phyloP scores from a whole-genome alignment of 2,329 filamentous ascomycete genomes.

The Trichoderma sp. region DNA sequence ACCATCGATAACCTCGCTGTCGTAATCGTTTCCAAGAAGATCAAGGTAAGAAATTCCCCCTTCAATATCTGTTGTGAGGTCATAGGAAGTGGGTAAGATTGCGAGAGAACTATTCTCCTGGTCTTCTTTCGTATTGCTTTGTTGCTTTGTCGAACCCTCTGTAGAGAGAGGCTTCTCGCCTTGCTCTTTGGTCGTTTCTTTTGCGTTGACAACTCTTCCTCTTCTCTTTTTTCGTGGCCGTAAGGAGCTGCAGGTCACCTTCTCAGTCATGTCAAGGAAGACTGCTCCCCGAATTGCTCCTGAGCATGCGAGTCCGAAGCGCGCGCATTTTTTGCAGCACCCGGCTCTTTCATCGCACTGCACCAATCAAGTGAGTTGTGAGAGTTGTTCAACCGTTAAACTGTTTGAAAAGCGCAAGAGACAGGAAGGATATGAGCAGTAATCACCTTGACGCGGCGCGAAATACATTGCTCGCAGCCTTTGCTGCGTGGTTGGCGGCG shows the following conservation, averaged over 20 bases:
- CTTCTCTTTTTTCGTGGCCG: background rate
- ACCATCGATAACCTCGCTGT: background rate
- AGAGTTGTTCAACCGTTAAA: background rate
- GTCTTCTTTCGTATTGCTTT: background rate
- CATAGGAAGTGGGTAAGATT: background rate
- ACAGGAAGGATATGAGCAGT: background rate
- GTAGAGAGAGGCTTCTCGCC: background rate
- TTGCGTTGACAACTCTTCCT: background rate
- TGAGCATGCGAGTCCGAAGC: background rate
- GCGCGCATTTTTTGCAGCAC: slow-evolving; percentile 9
- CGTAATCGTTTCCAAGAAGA: background rate
- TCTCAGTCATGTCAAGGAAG: slow-evolving; percentile 14
- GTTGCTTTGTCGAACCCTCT: background rate
- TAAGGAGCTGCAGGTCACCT: background rate
- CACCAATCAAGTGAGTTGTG: background rate
- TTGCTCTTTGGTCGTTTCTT: background rate
- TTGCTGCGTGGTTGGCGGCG: slow-evolving; percentile 11
- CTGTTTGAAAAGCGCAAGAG: background rate
- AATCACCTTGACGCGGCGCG: slow-evolving; percentile 9
- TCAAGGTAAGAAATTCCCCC: background rate
- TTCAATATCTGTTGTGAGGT: background rate
- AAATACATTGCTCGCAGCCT: slow-evolving; percentile 11
- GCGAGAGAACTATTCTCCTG: background rate
- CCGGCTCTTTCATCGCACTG: slow-evolving; percentile 11
- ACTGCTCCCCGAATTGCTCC: slow-evolving; percentile 6